Base-by-base conservation (phyloP, 78 protist genomes). In the Dictyostelium purpureum region DNA sequence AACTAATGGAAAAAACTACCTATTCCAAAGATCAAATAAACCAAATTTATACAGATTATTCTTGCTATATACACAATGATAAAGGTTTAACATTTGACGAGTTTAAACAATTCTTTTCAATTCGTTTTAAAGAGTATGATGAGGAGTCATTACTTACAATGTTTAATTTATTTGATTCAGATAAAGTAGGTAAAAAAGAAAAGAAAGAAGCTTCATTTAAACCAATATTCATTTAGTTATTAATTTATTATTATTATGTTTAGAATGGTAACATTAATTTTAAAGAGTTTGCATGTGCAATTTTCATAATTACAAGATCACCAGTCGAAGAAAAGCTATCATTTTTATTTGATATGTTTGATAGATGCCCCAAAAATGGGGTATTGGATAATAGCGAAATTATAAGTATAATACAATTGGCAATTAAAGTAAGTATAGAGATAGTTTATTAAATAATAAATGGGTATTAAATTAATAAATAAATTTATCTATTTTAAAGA, bases 51-150 rank as follows among this genome's bases (percentile, higher is more conserved):
- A 57, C 21, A 24, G 66, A 57, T 57, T 57, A 57, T 26, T 35
- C 21, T 26, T 57, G 38, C 2, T 28, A 26, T n/a, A 57, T 26
- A 4, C 66, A 57, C 21, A 35, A 57, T 26, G 26, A 35, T 26
- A 57, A 57, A 57, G 79, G 79, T 45, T 51, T 71, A 18, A 42
- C 79, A 26, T 71, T 71, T 5, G 79, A 71, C 6, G 59, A 71
- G 19, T 71, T 71, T 28, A 71, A 71, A 51, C 12, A 56, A 24
- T 71, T 71, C 45, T 71, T 71, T 45, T 21, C 28, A 43, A 31
- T 24, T 24, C 12, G 35, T 24, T 43, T 71, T 45, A 37, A 71
- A 71, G 59, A 71, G 18, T 19, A 21, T 45, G 79, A 71, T 71
- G 79, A 71, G 40, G 79, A 56, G 9, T 43, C 79, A 26, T n/a